Percentiles rank a stretch among this genome's conserved stretches.
Evolutionary conservation across 2,329 filamentous ascomycete species (phyloP).

Genomic region (Trichoderma simmonsii): DNA sequence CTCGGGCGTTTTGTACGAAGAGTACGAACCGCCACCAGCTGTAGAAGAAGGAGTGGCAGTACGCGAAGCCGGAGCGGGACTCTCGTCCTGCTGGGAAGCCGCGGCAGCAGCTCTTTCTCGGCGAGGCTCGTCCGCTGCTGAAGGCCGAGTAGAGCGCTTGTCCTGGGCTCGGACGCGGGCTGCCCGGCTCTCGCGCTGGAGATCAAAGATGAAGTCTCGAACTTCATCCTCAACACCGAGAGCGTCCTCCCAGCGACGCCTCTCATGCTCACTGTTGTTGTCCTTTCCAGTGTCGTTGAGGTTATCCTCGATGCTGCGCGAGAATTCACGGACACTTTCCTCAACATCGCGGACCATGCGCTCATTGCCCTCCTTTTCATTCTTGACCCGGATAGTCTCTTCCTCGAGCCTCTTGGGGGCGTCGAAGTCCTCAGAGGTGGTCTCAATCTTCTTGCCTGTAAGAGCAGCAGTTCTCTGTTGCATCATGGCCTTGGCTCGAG

Average conservation of each 20-base stretch:
- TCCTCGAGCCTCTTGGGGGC: conserved; percentile 84
- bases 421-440: conserved; percentile 67
- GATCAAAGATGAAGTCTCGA: conserved; percentile 95
- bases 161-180: conserved; percentile 64
- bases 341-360: conserved; percentile 96
- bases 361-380: conserved; percentile 90
- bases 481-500: conserved; percentile 96
- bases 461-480: conserved; percentile 92
- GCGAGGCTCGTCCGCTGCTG: conserved; percentile 43
- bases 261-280: conserved; percentile 81
- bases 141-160: conserved; percentile 44
- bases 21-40: conserved; percentile 64
- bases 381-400: conserved; percentile 75
- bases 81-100: conserved; percentile 36
- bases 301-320: conserved; percentile 77
- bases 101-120: conserved; percentile 29
- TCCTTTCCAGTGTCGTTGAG: conserved; percentile 78
- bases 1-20: conserved; percentile 84
- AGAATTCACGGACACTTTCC: conserved; percentile 88
- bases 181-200: conserved; percentile 81
- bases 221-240: conserved; percentile 95
- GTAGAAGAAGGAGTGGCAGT: conserved; percentile 43
- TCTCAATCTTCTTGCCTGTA: conserved; percentile 75
- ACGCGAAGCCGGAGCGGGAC: conserved; percentile 51
- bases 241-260: conserved; percentile 90